A percentile compares a stretch with the other conserved stretches of the same genome.
phyloP scores from a whole-genome alignment of 768 basidiomycete species.

The Punctularia strigosozonata region DNA sequence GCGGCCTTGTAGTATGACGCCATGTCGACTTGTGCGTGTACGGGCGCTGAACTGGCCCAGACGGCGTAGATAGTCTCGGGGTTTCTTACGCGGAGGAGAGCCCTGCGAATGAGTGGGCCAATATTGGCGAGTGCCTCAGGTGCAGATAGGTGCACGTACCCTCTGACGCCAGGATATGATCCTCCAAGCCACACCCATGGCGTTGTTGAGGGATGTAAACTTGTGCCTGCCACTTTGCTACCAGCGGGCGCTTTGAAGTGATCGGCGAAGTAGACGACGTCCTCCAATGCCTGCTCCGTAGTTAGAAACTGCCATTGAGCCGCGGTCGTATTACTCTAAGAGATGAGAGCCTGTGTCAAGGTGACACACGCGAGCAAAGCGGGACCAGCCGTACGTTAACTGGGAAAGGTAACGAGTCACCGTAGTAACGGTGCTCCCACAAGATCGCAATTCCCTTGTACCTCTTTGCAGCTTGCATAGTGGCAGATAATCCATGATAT shows the following conservation, averaged over 20 bases:
- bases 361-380: background rate
- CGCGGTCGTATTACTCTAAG: slow-evolving; percentile 31
- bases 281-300: slow-evolving; percentile 38
- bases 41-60: slow-evolving; percentile 39
- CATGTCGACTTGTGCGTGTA: slow-evolving; percentile 40
- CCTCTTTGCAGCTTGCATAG: slow-evolving; percentile 34
- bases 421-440: slow-evolving; percentile 42
- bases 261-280: slow-evolving; percentile 37
- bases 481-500: slow-evolving; percentile 35
- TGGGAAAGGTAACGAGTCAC: slow-evolving; percentile 33
- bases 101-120: slow-evolving; percentile 31
- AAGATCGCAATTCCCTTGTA: slow-evolving; percentile 34
- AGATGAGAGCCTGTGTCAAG: background rate
- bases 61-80: slow-evolving; percentile 32
- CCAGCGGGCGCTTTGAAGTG: slow-evolving; percentile 16
- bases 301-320: slow-evolving; percentile 35
- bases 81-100: slow-evolving; percentile 33
- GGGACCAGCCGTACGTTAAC: slow-evolving; percentile 23
- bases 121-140: too few relatives aligned
- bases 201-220: slow-evolving; percentile 27
- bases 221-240: slow-evolving; percentile 3
- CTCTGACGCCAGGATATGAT: slow-evolving; percentile 39
- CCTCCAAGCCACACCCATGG: slow-evolving; percentile 41
- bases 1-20: slow-evolving; percentile 37
- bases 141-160: too few relatives aligned